Percentiles rank a stretch among this genome's conserved stretches.
Evolutionary conservation across 2,329 filamentous ascomycete species (phyloP).

Genomic region (Colletotrichum zoysiae): DNA sequence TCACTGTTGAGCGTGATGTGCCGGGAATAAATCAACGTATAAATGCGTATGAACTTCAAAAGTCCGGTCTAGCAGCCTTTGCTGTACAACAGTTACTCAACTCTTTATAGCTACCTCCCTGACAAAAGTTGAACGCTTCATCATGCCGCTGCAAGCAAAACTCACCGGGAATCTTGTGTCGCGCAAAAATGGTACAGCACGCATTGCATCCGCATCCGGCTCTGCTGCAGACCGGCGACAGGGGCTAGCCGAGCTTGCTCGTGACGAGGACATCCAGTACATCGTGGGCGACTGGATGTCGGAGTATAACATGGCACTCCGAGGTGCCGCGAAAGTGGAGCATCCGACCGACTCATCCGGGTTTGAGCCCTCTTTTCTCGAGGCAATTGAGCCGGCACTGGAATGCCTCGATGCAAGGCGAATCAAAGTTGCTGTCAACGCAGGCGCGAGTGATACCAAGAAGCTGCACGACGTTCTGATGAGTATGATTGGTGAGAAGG

Average conservation of each 20-base stretch:
- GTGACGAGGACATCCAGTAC: constrained; percentile 49
- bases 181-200: constrained; percentile 17
- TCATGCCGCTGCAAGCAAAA: constrained; percentile 1
- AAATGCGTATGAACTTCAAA: background rate
- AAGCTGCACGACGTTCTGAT: constrained; percentile 49
- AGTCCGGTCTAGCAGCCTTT: too few species aligned
- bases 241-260: constrained; percentile 44
- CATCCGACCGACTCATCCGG: constrained; percentile 47
- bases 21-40: background rate
- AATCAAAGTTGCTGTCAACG: constrained; percentile 56
- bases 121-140: background rate
- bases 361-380: constrained; percentile 54
- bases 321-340: constrained; percentile 46
- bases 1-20: background rate
- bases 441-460: constrained; percentile 54
- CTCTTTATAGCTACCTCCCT: too few species aligned
- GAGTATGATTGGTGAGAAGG: constrained; percentile 48
- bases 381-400: constrained; percentile 58
- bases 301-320: constrained; percentile 64
- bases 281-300: constrained; percentile 57
- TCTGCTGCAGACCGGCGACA: constrained; percentile 46
- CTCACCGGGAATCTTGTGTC: background rate
- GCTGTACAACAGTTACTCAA: too few species aligned
- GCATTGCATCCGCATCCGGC: constrained; percentile 50
- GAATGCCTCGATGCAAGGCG: constrained; percentile 50